Evolutionary conservation across 768 basidiomycete species (phyloP).

Genomic region (Rhodotorula graminis): DNA sequence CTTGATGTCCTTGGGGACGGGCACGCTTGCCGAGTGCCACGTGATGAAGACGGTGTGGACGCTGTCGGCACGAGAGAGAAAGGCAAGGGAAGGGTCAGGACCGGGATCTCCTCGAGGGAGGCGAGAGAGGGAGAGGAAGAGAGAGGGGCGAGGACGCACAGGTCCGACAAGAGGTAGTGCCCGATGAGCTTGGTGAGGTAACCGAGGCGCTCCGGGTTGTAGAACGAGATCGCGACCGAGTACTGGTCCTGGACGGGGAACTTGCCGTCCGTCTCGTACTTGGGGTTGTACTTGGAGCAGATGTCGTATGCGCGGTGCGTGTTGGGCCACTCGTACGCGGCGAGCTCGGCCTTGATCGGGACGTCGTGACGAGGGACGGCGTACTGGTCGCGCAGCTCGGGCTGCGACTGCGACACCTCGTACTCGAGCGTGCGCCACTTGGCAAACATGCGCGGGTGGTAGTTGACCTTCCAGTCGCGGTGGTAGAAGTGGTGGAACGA

Average conservation of each 20-base stretch:
- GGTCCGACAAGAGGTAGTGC: neutral
- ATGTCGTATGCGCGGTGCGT: neutral
- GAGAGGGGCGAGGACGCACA: neutral
- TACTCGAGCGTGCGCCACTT: neutral
- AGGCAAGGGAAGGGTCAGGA: too few species aligned
- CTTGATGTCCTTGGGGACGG: neutral
- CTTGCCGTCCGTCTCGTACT: neutral
- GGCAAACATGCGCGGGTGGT: neutral
- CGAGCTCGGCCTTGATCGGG: neutral
- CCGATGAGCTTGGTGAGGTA: neutral
- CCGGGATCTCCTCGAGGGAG: too few species aligned
- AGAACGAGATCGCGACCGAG: conserved; percentile 1
- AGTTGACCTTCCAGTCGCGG: neutral
- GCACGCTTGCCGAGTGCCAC: neutral
- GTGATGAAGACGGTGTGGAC: neutral
- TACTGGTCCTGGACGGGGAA: neutral
- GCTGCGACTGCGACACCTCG: neutral
- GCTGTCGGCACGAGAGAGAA: neutral
- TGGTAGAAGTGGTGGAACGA: conserved; percentile 4
- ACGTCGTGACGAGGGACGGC: neutral
- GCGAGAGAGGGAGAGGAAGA: too few species aligned
- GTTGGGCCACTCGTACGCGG: neutral
- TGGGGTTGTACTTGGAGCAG: neutral
- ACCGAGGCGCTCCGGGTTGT: neutral
- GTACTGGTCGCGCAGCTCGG: neutral